phyloP scores from a whole-genome alignment of 805 yeast genomes.

The Ogataea trehalophila region DNA sequence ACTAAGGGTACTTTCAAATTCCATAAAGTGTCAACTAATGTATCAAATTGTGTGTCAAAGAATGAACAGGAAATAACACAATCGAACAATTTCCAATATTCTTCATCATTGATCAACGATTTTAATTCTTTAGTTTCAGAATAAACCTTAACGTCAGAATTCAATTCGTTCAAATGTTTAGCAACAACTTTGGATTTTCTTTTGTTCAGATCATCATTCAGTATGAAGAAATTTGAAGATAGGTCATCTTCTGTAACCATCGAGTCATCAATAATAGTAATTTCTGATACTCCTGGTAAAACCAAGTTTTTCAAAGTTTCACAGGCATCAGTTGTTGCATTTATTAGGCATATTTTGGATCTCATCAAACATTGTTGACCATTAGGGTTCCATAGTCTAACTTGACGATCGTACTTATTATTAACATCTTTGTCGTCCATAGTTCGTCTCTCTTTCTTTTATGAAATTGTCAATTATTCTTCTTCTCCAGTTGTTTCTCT shows the following conservation, averaged over 20 bases:
- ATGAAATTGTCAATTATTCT: too few relatives aligned
- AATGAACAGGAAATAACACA: constrained; percentile 39
- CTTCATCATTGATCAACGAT: constrained; percentile 7
- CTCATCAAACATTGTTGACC: constrained; percentile 64
- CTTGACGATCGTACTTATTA: constrained; percentile 76
- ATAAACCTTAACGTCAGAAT: constrained; percentile 49
- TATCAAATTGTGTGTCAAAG: constrained; percentile 3
- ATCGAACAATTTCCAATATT: constrained; percentile 45
- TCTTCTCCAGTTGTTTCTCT: too few relatives aligned
- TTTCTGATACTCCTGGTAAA: constrained; percentile 61
- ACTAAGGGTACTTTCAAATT: constrained; percentile 48
- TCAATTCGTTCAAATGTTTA: constrained; percentile 47
- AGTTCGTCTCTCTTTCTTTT: not conserved
- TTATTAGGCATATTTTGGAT: constrained; percentile 58
- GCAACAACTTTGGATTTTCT: constrained; percentile 37
- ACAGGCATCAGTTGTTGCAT: constrained; percentile 51
- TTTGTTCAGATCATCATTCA: constrained; percentile 38
- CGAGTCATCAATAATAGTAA: constrained; percentile 52
- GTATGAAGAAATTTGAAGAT: constrained; percentile 59
- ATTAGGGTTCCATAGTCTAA: constrained; percentile 75
- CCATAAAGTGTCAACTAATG: constrained; percentile 38
- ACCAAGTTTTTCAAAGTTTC: constrained; percentile 77
- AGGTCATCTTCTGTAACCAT: constrained; percentile 40
- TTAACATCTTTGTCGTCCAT: constrained; percentile 33
- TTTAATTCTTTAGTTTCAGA: constrained; percentile 11